phyloP scores from a whole-genome alignment of 1,139 yeast genomes.

The Magnusiomyces suaveolens region DNA sequence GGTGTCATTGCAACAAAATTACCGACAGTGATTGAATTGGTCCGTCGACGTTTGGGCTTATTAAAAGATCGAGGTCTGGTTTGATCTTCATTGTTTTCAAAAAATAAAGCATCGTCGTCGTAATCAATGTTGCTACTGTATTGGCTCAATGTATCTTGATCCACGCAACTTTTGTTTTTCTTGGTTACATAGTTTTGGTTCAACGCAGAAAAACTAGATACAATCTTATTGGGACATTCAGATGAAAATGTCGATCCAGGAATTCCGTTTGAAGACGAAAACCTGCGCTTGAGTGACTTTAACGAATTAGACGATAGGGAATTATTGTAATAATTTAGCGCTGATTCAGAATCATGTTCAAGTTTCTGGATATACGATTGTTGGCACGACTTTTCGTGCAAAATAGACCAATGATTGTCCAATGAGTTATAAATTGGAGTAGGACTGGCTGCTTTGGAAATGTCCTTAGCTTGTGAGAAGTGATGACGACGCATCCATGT shows the following conservation, averaged over 20 bases:
- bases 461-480: slow-evolving; percentile 15
- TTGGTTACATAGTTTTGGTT: too few species aligned
- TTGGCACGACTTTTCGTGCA: neutral
- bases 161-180: too few species aligned
- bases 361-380: neutral
- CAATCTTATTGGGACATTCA: neutral
- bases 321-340: too few species aligned
- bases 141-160: too few species aligned
- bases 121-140: neutral
- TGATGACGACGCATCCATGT: slow-evolving; percentile 29
- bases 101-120: slow-evolving; percentile 2
- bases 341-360: neutral
- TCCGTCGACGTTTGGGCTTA: neutral
- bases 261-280: neutral
- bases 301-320: neutral
- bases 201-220: neutral
- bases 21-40: neutral
- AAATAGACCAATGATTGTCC: slow-evolving; percentile 1
- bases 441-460: slow-evolving; percentile 14
- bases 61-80: neutral
- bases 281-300: too few species aligned
- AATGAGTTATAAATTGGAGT: slow-evolving; percentile 11
- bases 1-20: neutral
- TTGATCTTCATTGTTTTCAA: slow-evolving; percentile 11
- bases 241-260: neutral